Base-by-base conservation (phyloP, 129 eudicot species). In the Escallonia herrerae region DNA sequence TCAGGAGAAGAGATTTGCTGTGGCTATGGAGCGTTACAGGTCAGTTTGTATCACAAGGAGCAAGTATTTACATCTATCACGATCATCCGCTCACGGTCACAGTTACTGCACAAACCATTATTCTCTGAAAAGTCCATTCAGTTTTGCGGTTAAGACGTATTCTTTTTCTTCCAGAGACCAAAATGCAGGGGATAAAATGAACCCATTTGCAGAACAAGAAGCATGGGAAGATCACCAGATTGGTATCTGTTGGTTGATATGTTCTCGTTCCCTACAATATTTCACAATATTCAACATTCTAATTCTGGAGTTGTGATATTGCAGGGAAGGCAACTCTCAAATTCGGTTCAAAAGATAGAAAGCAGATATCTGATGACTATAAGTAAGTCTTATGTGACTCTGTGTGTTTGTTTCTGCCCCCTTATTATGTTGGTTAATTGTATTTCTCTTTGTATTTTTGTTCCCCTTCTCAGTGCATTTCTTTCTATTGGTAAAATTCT, bases 221-320 rank as follows among this genome's bases (percentile, higher is more conserved):
- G 98, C 98, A 39, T 91, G 98, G 98, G 98, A 91, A 66, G 95
- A 91, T 15, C 96, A 91, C 74, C 98, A 91, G 79, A 91, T 91
- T 65, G 96, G 98, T 91, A 79, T 61, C 42, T 63, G 62, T 45
- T 65, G 58, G 38, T 13, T 68, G 46, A 9, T 43, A 13, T 6
- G 40, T 37, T 60, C 51, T 33, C 51, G 15, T 57, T 22, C 41
- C 12, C 3, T 5, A 65, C 68, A 22, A 22, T 63, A n/a, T 48
- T 5, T 47, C 42, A 65, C 46, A 43, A 37, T 65, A 5, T 67
- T 5, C 39, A 22, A 65, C 62, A 61, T 50, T 64, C 50, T 75
- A 72, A 72, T 54, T 55, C 58, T 43, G 9, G 40, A 63, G 38
- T 7, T 60, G 7, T 45, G 13, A 15, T 71, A 40, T 73, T 80